These are phyloP conservation scores for Lathyrus tuberosus DNA, from an alignment of 306 rosid species.

Conservation along the genomic window DNA sequence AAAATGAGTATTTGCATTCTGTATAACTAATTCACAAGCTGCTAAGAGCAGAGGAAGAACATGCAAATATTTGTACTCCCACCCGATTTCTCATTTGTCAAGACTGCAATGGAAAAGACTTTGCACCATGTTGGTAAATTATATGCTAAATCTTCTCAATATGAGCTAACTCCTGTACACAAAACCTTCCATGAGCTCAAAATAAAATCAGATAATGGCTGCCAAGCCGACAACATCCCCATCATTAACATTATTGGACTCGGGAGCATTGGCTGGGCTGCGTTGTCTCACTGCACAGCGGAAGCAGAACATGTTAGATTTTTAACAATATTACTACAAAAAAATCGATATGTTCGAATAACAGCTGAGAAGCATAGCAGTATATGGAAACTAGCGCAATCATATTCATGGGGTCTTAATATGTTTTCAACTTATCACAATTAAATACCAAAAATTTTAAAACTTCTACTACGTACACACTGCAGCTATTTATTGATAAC, in stretches of 20 bases:
- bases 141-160: conserved; percentile 21
- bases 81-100: conserved; percentile 16
- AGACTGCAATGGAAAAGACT: conserved; percentile 31
- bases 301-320: conserved; percentile 29
- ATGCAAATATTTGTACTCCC: conserved; percentile 40
- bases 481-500: conserved; percentile 5
- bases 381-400: neutral
- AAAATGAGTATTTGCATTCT: conserved; percentile 5
- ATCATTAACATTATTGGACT: conserved; percentile 66
- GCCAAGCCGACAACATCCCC: conserved; percentile 80
- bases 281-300: conserved; percentile 71
- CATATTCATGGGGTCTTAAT: neutral
- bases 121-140: conserved; percentile 19
- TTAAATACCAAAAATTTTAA: neutral
- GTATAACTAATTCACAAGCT: conserved; percentile 32
- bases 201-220: conserved; percentile 59
- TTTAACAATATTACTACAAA: conserved; percentile 12
- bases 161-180: conserved; percentile 73
- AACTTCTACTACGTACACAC: conserved; percentile 19
- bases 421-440: conserved; percentile 4
- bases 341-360: neutral
- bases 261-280: conserved; percentile 54
- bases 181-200: conserved; percentile 46
- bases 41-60: conserved; percentile 38
- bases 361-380: conserved; percentile 3